phyloP scores from a whole-genome alignment of 2,329 filamentous ascomycete genomes.

The Cladosporium velox region DNA sequence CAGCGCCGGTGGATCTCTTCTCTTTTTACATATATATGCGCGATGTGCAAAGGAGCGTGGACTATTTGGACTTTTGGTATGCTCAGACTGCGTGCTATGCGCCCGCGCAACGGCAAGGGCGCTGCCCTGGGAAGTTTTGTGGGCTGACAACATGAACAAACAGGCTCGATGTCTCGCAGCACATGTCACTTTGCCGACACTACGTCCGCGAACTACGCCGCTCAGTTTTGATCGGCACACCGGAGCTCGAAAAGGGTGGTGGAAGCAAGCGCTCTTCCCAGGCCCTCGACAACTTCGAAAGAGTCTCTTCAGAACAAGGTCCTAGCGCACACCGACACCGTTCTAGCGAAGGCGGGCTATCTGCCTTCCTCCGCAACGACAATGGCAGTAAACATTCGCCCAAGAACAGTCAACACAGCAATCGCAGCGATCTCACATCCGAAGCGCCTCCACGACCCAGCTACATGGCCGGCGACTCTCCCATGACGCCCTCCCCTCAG shows the following conservation, averaged over 20 bases:
- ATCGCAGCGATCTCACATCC: conserved; percentile 36
- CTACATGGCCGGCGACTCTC: conserved; percentile 58
- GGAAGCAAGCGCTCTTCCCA: conserved; percentile 83
- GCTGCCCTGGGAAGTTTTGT: neutral
- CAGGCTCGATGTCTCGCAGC: conserved; percentile 98
- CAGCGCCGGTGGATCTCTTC: conserved; percentile 93
- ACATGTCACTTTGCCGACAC: conserved; percentile 95
- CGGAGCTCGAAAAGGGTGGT: conserved; percentile 76
- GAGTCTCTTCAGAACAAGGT: conserved; percentile 37
- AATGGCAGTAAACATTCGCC: conserved; percentile 50
- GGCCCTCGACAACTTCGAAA: conserved; percentile 64
- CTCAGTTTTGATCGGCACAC: conserved; percentile 89
- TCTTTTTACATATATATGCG: conserved; percentile 99
- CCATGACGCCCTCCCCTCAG: conserved; percentile 30
- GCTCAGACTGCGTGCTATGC: conserved; percentile 37
- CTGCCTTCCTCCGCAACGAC: conserved; percentile 74
- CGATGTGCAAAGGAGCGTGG: conserved; percentile 95
- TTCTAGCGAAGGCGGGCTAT: conserved; percentile 67
- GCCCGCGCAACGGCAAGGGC: neutral
- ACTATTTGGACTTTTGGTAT: conserved; percentile 97
- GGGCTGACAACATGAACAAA: conserved; percentile 12
- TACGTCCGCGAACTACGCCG: conserved; percentile 94
- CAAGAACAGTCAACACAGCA: conserved; percentile 49
- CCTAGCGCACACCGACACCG: conserved; percentile 32
- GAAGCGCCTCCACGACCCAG: conserved; percentile 56